Base-by-base conservation (phyloP, 257 asterid genomes). In the Ehretia macrophylla region DNA sequence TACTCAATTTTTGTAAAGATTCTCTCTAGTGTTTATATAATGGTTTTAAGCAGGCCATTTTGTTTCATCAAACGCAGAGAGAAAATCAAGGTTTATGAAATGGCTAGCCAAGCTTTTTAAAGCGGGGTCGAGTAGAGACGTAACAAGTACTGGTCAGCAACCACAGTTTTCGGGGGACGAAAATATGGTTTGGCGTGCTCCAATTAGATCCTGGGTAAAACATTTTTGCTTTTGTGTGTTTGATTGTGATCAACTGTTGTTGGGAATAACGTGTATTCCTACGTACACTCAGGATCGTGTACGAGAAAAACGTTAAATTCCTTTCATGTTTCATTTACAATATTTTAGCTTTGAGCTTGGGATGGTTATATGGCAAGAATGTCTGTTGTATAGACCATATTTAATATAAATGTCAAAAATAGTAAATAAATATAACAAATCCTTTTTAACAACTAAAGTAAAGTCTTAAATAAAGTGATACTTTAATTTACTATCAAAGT, bases 151-250 rank as follows among this genome's bases (percentile, higher is more conserved):
- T 42, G 77, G 78, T 59, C 83, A 69, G 48, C 90, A 72, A 50
- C 86, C 96, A 57, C 95, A 81, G 79, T 82, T 81, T 75, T 57
- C 74, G 1, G 96, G 97, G 22, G 96, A 87, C 68, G 97, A 83
- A 69, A 89, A 81, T 78, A 89, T 83, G 88, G 73, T 58, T 55
- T 81, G 87, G 88, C 85, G 83, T 42, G 84, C 90, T 65, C 94
- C 96, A 0, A 32, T 70, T 68, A 68, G 86, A 85, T 72, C 94
- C 18, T 51, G 78, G 94, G 95, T 85, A 85, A 63, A 23, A 49
- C 53, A 14, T 17, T 27, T 21, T 10, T 32, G 40, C 14, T 5
- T 37, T 27, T 49, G 44, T 44, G 45, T 58, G n/a, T n/a, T n/a
- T n/a, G n/a, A n/a, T n/a, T n/a, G n/a, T n/a, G n/a, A n/a, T n/a